Conservation (phyloP, 306 rosid species). For the Castanea crenata region DNA sequence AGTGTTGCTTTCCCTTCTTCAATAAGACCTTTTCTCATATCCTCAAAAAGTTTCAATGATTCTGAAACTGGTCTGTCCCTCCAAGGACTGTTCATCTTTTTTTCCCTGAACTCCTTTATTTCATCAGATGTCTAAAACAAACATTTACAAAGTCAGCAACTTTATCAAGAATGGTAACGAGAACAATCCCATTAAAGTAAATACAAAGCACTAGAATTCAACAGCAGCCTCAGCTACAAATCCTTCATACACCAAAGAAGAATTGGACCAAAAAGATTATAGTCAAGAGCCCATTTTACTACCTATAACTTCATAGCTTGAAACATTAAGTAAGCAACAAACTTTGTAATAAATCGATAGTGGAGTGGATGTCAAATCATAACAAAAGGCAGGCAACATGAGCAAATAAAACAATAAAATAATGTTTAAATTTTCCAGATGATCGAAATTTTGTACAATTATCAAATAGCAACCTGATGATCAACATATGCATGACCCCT, state of each 20-base stretch:
- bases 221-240: not conserved
- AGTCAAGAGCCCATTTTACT: not conserved
- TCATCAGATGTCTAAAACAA: conserved; percentile 82
- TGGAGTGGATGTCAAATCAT: not conserved
- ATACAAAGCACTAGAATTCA: not conserved
- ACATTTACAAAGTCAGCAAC: conserved; percentile 10
- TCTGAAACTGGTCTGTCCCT: conserved; percentile 85
- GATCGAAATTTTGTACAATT: not conserved
- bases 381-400: not conserved
- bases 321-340: conserved; percentile 7
- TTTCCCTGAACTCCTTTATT: conserved; percentile 87
- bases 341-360: conserved; percentile 2
- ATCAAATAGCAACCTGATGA: conserved; percentile 67
- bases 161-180: conserved; percentile 9
- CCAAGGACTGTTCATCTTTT: conserved; percentile 97
- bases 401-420: not conserved
- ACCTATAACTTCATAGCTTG: not conserved
- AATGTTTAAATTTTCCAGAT: not conserved
- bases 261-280: not conserved
- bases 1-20: conserved; percentile 98
- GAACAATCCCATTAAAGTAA: not conserved
- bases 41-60: conserved; percentile 82
- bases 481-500: conserved; percentile 92
- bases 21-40: conserved; percentile 74
- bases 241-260: not conserved